A percentile compares a stretch with the other conserved stretches of the same genome.
These are phyloP conservation scores for Apiospora hydei DNA, from an alignment of 2,329 filamentous ascomycete genomes.

Conservation along the genomic window DNA sequence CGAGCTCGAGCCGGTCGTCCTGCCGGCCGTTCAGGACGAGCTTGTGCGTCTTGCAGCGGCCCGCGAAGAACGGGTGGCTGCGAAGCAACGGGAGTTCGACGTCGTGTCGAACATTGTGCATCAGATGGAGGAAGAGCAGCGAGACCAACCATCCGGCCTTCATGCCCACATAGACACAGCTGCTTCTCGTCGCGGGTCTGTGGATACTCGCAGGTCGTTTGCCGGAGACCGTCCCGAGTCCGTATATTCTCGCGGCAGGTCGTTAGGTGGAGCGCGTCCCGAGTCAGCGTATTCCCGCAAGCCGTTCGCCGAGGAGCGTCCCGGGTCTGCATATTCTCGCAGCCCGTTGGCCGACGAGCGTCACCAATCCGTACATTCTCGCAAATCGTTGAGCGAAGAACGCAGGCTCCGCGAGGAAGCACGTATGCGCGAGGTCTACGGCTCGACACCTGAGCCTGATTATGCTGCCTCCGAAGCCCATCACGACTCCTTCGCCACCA, in stretches of 20 bases:
- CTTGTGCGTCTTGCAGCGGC: slow-evolving; percentile 62
- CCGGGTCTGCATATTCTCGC: slow-evolving; percentile 28
- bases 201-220: not conserved
- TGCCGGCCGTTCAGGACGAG: slow-evolving; percentile 63
- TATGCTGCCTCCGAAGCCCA: not conserved
- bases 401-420: slow-evolving; percentile 59
- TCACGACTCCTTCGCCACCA: slow-evolving; percentile 15
- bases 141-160: slow-evolving; percentile 36
- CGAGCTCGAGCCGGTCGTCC: slow-evolving; percentile 81
- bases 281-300: slow-evolving; percentile 25
- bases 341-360: slow-evolving; percentile 52
- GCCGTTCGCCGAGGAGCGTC: slow-evolving; percentile 31
- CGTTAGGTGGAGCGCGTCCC: slow-evolving; percentile 52
- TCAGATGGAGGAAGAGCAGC: slow-evolving; percentile 44
- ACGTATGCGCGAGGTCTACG: slow-evolving; percentile 31
- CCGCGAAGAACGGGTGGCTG: slow-evolving; percentile 48
- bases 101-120: slow-evolving; percentile 44
- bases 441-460: slow-evolving; percentile 24
- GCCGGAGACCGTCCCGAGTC: not conserved
- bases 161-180: slow-evolving; percentile 41
- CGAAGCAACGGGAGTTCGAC: slow-evolving; percentile 41
- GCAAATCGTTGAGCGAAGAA: slow-evolving; percentile 48
- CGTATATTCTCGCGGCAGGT: not conserved
- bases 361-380: slow-evolving; percentile 30
- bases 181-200: slow-evolving; percentile 9